Evolutionary conservation across 2,329 filamentous ascomycete species (phyloP).

Genomic region (Epichloe glyceriae): DNA sequence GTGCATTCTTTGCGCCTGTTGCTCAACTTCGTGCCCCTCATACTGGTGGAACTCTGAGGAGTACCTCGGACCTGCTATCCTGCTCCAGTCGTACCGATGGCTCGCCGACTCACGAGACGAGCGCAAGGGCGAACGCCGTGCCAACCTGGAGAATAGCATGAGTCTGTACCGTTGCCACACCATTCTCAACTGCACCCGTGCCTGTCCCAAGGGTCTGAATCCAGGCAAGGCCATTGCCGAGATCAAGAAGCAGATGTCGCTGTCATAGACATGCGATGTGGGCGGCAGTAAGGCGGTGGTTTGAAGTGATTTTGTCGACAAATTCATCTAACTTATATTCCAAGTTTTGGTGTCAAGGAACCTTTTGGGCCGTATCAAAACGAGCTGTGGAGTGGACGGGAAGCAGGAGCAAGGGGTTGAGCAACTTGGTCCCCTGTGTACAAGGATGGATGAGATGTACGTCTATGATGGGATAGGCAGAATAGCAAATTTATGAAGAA

Average conservation of each 20-base stretch:
- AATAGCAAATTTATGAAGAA: constrained; percentile 1
- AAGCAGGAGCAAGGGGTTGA: background rate
- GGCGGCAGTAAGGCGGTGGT: background rate
- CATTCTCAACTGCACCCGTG: constrained; percentile 95
- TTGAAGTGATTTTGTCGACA: background rate
- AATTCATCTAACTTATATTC: background rate
- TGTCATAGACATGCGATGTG: constrained; percentile 12
- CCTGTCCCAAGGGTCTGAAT: constrained; percentile 97
- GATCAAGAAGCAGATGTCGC: constrained; percentile 95
- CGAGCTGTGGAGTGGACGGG: background rate
- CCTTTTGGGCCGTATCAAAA: background rate
- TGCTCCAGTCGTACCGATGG: constrained; percentile 97
- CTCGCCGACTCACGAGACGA: constrained; percentile 90
- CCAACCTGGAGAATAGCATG: constrained; percentile 95
- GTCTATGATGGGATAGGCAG: constrained; percentile 3
- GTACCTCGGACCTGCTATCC: constrained; percentile 92
- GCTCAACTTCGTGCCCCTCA: constrained; percentile 96
- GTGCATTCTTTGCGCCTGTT: constrained; percentile 98
- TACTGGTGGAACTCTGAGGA: constrained; percentile 99
- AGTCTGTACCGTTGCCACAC: constrained; percentile 98
- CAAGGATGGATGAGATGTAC: constrained; percentile 6
- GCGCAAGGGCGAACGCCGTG: constrained; percentile 75
- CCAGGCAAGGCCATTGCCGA: constrained; percentile 89
- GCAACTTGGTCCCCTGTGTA: constrained; percentile 4
- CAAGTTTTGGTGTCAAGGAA: constrained; percentile 1